Conservation (phyloP, 2,329 filamentous ascomycete genomes). For the Trichoderma simmonsii region DNA sequence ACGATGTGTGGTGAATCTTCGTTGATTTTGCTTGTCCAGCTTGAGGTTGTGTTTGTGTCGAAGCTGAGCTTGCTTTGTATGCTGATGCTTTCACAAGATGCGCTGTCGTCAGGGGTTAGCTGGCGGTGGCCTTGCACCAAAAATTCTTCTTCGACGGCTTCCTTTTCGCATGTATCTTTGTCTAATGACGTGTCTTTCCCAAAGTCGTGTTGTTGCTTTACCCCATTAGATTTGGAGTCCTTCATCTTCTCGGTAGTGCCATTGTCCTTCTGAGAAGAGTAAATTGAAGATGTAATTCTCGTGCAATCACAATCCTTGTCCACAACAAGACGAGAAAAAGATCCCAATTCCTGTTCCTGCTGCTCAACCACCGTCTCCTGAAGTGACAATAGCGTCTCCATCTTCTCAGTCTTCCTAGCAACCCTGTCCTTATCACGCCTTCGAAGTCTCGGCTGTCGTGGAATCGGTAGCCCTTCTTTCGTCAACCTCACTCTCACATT, state of each 20-base stretch:
- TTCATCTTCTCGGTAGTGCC: neutral
- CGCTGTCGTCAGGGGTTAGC: neutral
- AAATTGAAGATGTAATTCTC: neutral
- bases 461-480: conserved; percentile 4
- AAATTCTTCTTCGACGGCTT: neutral
- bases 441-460: neutral
- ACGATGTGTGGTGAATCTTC: neutral
- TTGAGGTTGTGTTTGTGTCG: neutral
- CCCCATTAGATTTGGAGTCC: neutral
- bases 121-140: neutral
- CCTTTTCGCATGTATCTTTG: neutral
- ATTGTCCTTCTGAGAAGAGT: neutral
- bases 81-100: neutral
- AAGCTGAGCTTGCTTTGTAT: neutral
- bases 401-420: neutral
- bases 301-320: neutral
- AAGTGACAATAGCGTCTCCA: neutral
- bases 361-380: neutral
- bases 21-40: neutral
- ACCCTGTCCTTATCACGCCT: neutral
- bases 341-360: too few species aligned
- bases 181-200: neutral
- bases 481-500: neutral
- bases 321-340: too few species aligned
- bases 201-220: neutral